These are phyloP conservation scores for Spergularia bocconei DNA, from an alignment of 148 eudicot species.

Conservation along the genomic window DNA sequence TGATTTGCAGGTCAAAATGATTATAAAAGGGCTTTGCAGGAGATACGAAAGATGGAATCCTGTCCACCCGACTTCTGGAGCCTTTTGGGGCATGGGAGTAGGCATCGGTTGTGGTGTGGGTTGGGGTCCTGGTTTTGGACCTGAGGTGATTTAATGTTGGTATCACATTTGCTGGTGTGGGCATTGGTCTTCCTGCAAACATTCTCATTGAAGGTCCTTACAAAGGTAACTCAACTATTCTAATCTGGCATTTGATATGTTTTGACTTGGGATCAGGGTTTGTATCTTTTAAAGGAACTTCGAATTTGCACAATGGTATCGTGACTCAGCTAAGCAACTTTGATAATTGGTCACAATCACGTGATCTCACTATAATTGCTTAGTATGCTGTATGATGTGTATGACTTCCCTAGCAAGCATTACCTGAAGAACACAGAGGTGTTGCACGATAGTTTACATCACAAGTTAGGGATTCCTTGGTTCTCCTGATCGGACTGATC, in stretches of 20 bases:
- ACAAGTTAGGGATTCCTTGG: background rate
- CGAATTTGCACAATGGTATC: background rate
- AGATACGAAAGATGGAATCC: slow-evolving; percentile 96
- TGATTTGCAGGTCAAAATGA: slow-evolving; percentile 63
- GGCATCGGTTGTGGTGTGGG: slow-evolving; percentile 98
- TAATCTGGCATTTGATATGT: background rate
- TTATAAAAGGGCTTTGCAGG: slow-evolving; percentile 75
- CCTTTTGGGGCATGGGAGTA: slow-evolving; percentile 97
- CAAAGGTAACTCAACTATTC: slow-evolving; percentile 39
- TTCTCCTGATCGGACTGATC: background rate
- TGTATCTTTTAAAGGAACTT: background rate
- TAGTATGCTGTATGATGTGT: slow-evolving; percentile 6
- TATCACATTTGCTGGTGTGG: slow-evolving; percentile 79
- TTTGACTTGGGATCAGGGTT: background rate
- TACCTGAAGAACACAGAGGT: slow-evolving; percentile 1
- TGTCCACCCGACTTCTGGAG: slow-evolving; percentile 91
- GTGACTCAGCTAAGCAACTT: background rate
- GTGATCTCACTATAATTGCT: background rate
- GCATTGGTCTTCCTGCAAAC: slow-evolving; percentile 91
- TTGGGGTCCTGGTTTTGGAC: slow-evolving; percentile 99
- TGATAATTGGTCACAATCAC: background rate
- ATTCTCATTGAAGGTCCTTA: slow-evolving; percentile 54
- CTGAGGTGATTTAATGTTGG: slow-evolving; percentile 91
- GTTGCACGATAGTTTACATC: background rate
- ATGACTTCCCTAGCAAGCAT: background rate